phyloP scores from a whole-genome alignment of 495 filamentous ascomycete genomes.

The Chaetomidium leptoderma region DNA sequence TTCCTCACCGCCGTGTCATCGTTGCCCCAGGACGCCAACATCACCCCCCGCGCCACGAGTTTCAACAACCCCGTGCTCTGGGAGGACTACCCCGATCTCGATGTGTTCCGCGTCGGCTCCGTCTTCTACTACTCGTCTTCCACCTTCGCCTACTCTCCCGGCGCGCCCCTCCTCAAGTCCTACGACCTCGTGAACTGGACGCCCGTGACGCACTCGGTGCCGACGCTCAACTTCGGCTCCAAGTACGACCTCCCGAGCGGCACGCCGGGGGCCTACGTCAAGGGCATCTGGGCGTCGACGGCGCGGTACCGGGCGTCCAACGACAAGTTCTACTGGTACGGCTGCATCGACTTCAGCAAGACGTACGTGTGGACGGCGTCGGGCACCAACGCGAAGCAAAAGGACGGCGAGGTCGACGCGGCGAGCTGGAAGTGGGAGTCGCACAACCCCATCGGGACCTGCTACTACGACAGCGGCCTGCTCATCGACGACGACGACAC shows the following conservation, averaged over 20 bases:
- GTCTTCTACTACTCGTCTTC: constrained; percentile 55
- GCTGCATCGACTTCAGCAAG: constrained; percentile 46
- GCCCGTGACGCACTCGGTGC: constrained; percentile 51
- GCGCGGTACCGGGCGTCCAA: constrained; percentile 47
- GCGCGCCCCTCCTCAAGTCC: constrained; percentile 55
- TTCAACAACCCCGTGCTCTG: constrained; percentile 43
- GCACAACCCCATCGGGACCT: constrained; percentile 35
- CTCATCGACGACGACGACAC: constrained; percentile 53
- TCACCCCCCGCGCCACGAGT: constrained; percentile 6
- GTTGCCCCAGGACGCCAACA: not conserved
- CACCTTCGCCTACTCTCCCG: constrained; percentile 55
- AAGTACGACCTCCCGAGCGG: constrained; percentile 47
- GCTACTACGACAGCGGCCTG: constrained; percentile 58
- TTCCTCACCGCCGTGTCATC: not conserved
- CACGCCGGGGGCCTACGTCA: constrained; percentile 39
- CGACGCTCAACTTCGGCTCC: constrained; percentile 43
- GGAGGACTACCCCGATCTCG: constrained; percentile 33
- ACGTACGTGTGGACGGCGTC: constrained; percentile 52
- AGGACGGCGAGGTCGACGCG: constrained; percentile 17
- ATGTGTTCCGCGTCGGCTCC: constrained; percentile 43
- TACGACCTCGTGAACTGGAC: constrained; percentile 57
- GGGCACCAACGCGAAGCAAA: constrained; percentile 19
- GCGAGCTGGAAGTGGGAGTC: constrained; percentile 33
- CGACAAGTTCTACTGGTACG: constrained; percentile 53
- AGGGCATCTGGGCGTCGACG: constrained; percentile 54